phyloP scores from a whole-genome alignment of 768 basidiomycete genomes.

The Asterophora lycoperdoides region DNA sequence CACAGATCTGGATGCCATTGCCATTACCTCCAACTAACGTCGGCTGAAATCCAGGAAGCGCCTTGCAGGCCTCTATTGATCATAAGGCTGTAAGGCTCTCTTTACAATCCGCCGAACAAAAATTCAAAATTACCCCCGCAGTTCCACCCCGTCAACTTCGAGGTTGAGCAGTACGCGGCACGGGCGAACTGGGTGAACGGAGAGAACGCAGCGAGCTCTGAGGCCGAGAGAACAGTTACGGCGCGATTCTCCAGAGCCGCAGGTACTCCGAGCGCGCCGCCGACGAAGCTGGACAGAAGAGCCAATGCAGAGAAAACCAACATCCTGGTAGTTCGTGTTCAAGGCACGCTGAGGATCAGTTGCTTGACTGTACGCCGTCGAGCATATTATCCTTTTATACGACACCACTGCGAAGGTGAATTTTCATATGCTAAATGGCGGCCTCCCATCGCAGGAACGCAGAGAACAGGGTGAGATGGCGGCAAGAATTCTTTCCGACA shows the following conservation, averaged over 20 bases:
- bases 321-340: conserved; percentile 2
- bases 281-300: conserved; percentile 3
- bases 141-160: conserved; percentile 33
- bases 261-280: conserved; percentile 11
- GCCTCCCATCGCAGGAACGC: not conserved
- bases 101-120: not conserved
- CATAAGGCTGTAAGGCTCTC: not conserved
- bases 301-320: conserved; percentile 5
- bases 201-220: conserved; percentile 32
- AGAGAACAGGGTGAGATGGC: not conserved
- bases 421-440: conserved; percentile 14
- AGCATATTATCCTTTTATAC: not conserved
- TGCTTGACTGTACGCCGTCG: not conserved
- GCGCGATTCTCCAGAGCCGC: conserved; percentile 13
- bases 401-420: not conserved
- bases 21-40: not conserved
- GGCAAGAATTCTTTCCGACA: not conserved
- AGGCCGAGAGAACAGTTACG: conserved; percentile 23
- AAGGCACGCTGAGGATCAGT: not conserved
- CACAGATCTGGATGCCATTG: conserved; percentile 5
- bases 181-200: conserved; percentile 52
- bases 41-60: conserved; percentile 33
- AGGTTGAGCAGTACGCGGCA: conserved; percentile 48
- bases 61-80: conserved; percentile 35
- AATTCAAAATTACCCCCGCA: conserved; percentile 37